Evolutionary conservation across 768 basidiomycete genomes (phyloP), one percentile per base, ranked within the genome.

Genomic region (Pseudohyphozyma bogoriensis): DNA sequence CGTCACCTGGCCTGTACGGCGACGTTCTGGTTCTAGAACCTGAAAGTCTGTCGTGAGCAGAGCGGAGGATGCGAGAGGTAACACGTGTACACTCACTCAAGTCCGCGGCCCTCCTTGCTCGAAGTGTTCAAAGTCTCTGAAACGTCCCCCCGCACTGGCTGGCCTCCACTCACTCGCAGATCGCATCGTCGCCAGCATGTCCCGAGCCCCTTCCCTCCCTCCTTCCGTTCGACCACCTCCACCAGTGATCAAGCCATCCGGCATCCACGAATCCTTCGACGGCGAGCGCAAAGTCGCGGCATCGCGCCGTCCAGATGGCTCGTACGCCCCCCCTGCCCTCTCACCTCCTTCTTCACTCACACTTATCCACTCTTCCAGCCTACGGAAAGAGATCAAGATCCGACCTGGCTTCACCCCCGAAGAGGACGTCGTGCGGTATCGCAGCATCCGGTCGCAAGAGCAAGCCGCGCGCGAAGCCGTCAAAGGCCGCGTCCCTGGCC

Each of bases 371-470:
- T 0, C 13, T 0, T 2, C 8, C 32, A 64, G 63, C 22, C 31
- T 31, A n/a, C 59, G 64, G 28, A 54, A 58, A 24, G 64, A 65
- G 46, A 31, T 55, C 59, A 60, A 61, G 53, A 51, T 65, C 49
- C 56, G 64, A 15, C 59, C 64, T 0, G 64, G 64, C 20, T 65
- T 28, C 64, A 65, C 64, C 0, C 64, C 64, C 3, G 49, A 51
- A 16, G 64, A 65, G 20, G 64, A 65, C 53, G 54, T 61, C 29
- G 36, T 24, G 2, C 42, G 53, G 8, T 65, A 58, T 47, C 56
- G 64, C 8, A 24, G 56, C 0, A n/a, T 40, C 3, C 54, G 56
- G 5, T 24, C 50, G 2, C 33, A 33, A 24, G 62, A 59, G 12
- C 18, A 49, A 24, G 62, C 56, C 13, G 58, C 47, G 24, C 50